Evolutionary conservation across 2,329 filamentous ascomycete genomes (phyloP).

Genomic region (Fusarium virguliforme): DNA sequence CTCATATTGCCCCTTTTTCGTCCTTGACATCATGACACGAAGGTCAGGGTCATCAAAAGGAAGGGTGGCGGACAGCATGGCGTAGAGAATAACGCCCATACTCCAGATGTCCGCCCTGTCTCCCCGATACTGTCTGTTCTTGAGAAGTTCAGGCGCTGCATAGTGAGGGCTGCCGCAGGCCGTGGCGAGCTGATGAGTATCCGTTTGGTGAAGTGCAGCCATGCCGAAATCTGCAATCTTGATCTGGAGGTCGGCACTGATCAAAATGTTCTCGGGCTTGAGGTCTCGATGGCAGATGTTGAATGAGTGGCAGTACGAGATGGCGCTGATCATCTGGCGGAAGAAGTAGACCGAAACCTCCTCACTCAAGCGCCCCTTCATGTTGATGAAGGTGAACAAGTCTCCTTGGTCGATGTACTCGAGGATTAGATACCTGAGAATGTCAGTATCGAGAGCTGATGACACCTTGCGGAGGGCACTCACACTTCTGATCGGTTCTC

Average conservation of each 20-base stretch:
- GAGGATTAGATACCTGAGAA: conserved; percentile 86
- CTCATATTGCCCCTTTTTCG: conserved; percentile 72
- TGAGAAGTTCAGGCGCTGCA: conserved; percentile 92
- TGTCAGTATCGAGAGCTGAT: conserved; percentile 25
- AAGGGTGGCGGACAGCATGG: conserved; percentile 85
- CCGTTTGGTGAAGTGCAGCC: conserved; percentile 90
- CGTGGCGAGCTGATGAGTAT: conserved; percentile 84
- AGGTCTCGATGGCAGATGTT: conserved; percentile 97
- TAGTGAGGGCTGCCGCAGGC: conserved; percentile 98
- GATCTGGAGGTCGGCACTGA: conserved; percentile 82
- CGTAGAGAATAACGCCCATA: conserved; percentile 90
- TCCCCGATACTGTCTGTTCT: conserved; percentile 83
- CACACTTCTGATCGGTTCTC: conserved; percentile 96
- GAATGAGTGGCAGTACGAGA: conserved; percentile 94
- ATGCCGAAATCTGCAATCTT: conserved; percentile 99
- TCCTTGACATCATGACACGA: conserved; percentile 73
- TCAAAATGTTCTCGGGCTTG: conserved; percentile 96
- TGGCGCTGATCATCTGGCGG: conserved; percentile 91
- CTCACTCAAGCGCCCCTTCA: conserved; percentile 81
- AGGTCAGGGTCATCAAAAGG: conserved; percentile 84
- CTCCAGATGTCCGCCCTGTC: conserved; percentile 96
- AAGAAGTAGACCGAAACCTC: conserved; percentile 88
- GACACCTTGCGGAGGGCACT: conserved; percentile 56
- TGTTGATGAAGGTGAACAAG: conserved; percentile 88
- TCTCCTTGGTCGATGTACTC: conserved; percentile 88